Evolutionary conservation across 106 monocot species (phyloP), one percentile per base, ranked within the genome.

Genomic region (Triglochin maritima): DNA sequence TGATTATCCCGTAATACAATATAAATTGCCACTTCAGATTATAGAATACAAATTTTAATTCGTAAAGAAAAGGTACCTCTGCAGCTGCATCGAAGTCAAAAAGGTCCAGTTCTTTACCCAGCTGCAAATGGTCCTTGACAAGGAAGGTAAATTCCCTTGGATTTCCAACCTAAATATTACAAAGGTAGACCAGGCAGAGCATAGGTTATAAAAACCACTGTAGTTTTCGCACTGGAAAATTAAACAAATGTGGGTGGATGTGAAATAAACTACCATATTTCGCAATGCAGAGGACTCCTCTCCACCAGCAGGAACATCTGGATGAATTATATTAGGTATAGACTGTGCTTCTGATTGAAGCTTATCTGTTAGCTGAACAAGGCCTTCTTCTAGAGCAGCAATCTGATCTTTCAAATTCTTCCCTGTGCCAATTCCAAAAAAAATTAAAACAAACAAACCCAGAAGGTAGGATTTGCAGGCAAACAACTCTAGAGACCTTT

Each of bases 61-160:
- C 29, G 29, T 29, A 29, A 4, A n/a, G 48, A 17, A 46, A 63
- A 9, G 29, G 52, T 85, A 96, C 96, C 88, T 96, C 96, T 68
- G 91, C 81, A 17, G 96, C 96, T 67, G 96, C 84, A 79, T 96
- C 96, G 82, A 96, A 96, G 82, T 96, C 91, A 80, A 96, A 88
- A 16, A 96, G 83, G 80, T 96, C 86, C 49, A 96, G 86, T 48
- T 88, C 82, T 62, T 86, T 96, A 52, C 96, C 96, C 43, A 96
- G 69, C 68, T 88, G 84, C 72, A 91, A 68, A 69, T 96, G 96
- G 81, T 96, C 91, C 69, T 88, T 96, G 13, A 81, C 64, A 17
- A 72, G 45, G 69, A 96, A 96, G 41, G 46, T 72, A 65, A 96
- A 91, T 49, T 86, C 78, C 14, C 59, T 69, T 16, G 67, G 88